phyloP scores from a whole-genome alignment of 176 grass and related monocot species.

The Oryza longistaminata region DNA sequence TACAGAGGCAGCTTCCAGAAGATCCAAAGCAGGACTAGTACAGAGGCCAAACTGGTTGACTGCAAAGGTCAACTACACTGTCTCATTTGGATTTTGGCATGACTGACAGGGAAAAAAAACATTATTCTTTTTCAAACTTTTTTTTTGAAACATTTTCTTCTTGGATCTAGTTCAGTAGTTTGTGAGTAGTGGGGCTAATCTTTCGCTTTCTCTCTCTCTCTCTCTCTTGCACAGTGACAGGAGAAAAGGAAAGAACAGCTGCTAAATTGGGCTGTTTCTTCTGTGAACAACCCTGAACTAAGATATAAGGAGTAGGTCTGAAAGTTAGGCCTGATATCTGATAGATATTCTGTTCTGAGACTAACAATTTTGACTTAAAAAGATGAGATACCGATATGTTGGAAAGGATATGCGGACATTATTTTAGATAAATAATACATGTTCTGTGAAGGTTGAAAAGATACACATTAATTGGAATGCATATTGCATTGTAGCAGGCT shows the following conservation, averaged over 20 bases:
- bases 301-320: not conserved
- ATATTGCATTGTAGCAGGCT: not conserved
- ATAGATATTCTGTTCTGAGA: not conserved
- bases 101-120: not conserved
- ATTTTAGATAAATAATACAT: not conserved
- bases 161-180: not conserved
- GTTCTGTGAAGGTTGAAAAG: not conserved
- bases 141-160: too few relatives aligned
- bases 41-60: not conserved
- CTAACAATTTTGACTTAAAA: conserved; percentile 7
- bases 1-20: not conserved
- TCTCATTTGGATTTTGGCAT: not conserved
- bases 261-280: not conserved
- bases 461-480: not conserved
- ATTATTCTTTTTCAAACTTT: not conserved
- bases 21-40: not conserved
- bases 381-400: not conserved
- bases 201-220: not conserved
- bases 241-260: not conserved
- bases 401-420: not conserved
- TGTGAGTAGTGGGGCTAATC: not conserved
- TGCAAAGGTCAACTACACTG: not conserved
- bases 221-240: not conserved
- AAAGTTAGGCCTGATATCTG: not conserved
- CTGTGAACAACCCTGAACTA: not conserved